Base-by-base conservation (phyloP, 768 basidiomycete species). In the Rickenella mellea region DNA sequence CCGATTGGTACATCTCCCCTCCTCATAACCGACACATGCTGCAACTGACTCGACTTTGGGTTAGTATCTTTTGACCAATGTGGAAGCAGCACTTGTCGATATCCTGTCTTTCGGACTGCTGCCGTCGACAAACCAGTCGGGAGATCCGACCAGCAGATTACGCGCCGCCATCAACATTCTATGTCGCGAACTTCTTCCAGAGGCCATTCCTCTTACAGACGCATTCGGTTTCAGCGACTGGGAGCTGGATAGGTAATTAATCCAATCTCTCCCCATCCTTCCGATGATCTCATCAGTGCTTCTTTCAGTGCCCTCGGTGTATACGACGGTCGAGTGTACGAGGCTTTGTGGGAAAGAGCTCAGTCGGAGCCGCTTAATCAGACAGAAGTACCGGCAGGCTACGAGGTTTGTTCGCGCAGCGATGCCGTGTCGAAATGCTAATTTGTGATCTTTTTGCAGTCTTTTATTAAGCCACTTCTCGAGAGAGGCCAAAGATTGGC, bases 211-310 rank as follows among this genome's bases (percentile, higher is more conserved):
- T 0, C 60, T 87, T 41, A 77, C 70, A 5, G 84, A 88, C 53
- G 76, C 80, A 3, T 85, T 88, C 54, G 79, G 76, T 0, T 83
- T 83, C 50, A 68, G 74, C 0, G 83, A 87, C 51, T 87, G 80
- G 78, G 75, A 83, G 40, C 61, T 87, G 14, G 73, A 84, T 48
- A 81, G 79, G 76, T 76, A 38, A 12, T 64, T 52, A 6, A 21
- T 44, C 33, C 20, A 22, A 6, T 1, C 7, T 39, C 8, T 5
- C 0, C 33, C 11, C 21, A n/a, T 27, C 14, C 26, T n/a, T 3
- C 25, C 29, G 22, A 21, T 3, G 22, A 1, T 15, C 20, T 42
- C 41, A 35, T 5, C 10, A 3, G 14, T 0, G 25, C 14, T 27
- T 20, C 40, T 32, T 17, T 20, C 17, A 81, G 80, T 55, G 75